Percentiles rank a stretch among this genome's conserved stretches.
These are phyloP conservation scores for Xylaria multiplex DNA, from an alignment of 2,329 filamentous ascomycete genomes.

Conservation along the genomic window DNA sequence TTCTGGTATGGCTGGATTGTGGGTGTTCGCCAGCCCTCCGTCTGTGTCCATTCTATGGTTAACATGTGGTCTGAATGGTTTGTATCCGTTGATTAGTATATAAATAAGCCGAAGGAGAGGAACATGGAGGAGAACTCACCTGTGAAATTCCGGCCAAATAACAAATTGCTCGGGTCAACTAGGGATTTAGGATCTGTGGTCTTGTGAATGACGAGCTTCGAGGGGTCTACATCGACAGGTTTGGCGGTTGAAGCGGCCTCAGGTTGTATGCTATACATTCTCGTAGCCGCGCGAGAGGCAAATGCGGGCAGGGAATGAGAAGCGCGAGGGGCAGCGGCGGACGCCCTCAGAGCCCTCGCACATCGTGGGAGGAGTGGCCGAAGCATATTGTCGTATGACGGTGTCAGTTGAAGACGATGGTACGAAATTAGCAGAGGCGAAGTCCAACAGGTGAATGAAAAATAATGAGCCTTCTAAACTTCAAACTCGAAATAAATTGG, in stretches of 20 bases:
- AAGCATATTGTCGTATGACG: conserved; percentile 52
- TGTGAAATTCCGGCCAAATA: conserved; percentile 93
- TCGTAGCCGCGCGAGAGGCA: conserved; percentile 50
- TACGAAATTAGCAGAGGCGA: background rate
- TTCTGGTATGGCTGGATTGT: conserved; percentile 95
- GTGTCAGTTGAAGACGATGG: background rate
- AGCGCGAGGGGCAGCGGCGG: conserved; percentile 45
- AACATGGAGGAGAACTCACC: conserved; percentile 60
- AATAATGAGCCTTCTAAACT: background rate
- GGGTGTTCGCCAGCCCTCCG: conserved; percentile 83
- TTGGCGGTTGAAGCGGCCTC: conserved; percentile 60
- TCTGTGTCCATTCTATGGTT: conserved; percentile 88
- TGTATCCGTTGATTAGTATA: background rate
- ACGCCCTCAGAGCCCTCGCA: conserved; percentile 50
- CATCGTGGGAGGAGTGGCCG: conserved; percentile 57
- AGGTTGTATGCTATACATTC: conserved; percentile 63
- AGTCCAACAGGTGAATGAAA: background rate
- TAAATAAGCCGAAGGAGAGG: background rate
- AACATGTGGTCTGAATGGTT: conserved; percentile 87
- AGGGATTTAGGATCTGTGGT: conserved; percentile 80
- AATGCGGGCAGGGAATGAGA: conserved; percentile 48
- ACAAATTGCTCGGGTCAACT: conserved; percentile 78
- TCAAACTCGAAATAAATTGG: background rate
- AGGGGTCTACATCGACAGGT: conserved; percentile 77
- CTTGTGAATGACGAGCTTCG: conserved; percentile 77